Evolutionary conservation across 352 stramenopile species (phyloP).

Genomic region (Elongisporangium undulatum): DNA sequence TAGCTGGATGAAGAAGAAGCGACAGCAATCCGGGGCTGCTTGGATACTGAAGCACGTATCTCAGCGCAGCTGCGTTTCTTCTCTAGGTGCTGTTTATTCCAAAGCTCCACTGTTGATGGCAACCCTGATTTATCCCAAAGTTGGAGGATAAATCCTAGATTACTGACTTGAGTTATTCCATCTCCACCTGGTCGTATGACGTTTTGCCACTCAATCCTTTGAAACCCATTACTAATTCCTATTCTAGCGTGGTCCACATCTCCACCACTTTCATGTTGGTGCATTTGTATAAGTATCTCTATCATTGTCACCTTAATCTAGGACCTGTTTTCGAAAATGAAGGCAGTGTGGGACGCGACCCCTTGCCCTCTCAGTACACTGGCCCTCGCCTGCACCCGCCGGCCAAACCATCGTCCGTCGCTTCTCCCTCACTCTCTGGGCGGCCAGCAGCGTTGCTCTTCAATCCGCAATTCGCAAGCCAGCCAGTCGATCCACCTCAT

Average conservation of each 20-base stretch:
- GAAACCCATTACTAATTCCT: background rate
- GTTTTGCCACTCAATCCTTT: background rate
- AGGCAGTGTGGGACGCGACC: background rate
- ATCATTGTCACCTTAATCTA: background rate
- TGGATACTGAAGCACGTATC: background rate
- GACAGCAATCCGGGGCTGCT: background rate
- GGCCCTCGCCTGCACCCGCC: background rate
- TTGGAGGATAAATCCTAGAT: background rate
- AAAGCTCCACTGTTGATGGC: background rate
- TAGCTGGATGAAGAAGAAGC: background rate
- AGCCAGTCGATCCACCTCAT: slow-evolving; percentile 9
- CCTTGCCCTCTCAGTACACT: background rate
- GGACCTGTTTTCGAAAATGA: background rate
- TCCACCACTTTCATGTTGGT: background rate
- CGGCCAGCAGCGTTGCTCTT: background rate
- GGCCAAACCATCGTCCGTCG: background rate
- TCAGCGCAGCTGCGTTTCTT: background rate
- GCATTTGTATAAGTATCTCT: no score
- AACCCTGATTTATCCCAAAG: background rate
- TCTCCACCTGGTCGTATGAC: background rate
- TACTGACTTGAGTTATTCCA: background rate
- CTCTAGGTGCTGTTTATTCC: background rate
- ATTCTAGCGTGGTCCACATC: background rate
- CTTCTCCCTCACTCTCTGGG: background rate
- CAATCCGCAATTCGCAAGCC: background rate